phyloP scores from a whole-genome alignment of 805 yeast genomes.

The Starmerella apis region DNA sequence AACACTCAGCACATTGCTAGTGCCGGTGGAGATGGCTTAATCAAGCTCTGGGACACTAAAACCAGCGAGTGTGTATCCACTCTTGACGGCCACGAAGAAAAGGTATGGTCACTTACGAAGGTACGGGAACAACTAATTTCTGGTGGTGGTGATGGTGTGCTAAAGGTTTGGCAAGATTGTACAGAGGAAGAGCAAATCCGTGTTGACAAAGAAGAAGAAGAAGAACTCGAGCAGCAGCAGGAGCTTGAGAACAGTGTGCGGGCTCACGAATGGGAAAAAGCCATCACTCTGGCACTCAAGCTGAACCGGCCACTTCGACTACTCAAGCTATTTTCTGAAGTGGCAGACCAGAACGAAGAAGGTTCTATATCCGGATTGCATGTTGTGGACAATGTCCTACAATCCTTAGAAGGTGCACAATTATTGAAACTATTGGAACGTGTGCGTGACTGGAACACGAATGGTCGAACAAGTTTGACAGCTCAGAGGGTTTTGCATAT shows the following conservation, averaged over 20 bases:
- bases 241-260: slow-evolving; percentile 63
- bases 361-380: slow-evolving; percentile 46
- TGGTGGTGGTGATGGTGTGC: slow-evolving; percentile 92
- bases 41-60: slow-evolving; percentile 78
- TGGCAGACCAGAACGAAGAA: slow-evolving; percentile 39
- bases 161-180: slow-evolving; percentile 80
- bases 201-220: slow-evolving; percentile 42
- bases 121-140: slow-evolving; percentile 59
- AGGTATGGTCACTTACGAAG: slow-evolving; percentile 83
- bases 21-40: slow-evolving; percentile 89
- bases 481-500: slow-evolving; percentile 70
- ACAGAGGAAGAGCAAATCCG: slow-evolving; percentile 58
- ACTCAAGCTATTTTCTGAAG: slow-evolving; percentile 60
- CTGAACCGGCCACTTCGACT: slow-evolving; percentile 85
- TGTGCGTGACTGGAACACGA: slow-evolving; percentile 91
- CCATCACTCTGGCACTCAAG: slow-evolving; percentile 73
- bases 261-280: slow-evolving; percentile 73
- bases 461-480: slow-evolving; percentile 64
- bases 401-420: slow-evolving; percentile 48
- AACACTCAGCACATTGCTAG: slow-evolving; percentile 45
- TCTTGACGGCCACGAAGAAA: slow-evolving; percentile 79
- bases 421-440: slow-evolving; percentile 54
- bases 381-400: slow-evolving; percentile 56
- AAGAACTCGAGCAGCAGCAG: slow-evolving; percentile 81
- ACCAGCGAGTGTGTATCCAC: slow-evolving; percentile 74